A percentile compares a stretch with the other conserved stretches of the same genome.
Conservation (phyloP, 2,329 filamentous ascomycete species). For the Ophiostoma sp. region DNA sequence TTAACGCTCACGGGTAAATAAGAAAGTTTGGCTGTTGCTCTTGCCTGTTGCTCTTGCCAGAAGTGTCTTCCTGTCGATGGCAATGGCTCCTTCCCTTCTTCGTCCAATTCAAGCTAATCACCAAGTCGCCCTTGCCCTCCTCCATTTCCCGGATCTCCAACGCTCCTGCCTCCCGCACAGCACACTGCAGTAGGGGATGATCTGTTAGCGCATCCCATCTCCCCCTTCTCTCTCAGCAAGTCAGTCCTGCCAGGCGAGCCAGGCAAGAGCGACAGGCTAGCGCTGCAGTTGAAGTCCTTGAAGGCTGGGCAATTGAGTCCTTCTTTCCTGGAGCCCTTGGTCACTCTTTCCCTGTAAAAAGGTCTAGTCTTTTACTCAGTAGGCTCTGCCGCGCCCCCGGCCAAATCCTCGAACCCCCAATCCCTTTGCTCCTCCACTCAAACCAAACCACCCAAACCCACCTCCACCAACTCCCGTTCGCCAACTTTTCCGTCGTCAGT, state of each 20-base stretch:
- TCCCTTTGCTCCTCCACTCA: conserved; percentile 17
- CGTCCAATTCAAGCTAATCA: not conserved
- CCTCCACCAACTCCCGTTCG: conserved; percentile 19
- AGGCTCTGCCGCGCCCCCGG: not conserved
- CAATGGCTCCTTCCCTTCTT: conserved; percentile 6
- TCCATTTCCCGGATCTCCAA: conserved; percentile 13
- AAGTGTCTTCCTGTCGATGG: not conserved
- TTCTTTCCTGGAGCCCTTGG: not conserved
- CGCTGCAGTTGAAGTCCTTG: conserved; percentile 3
- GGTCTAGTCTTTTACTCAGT: not conserved
- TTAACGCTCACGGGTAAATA: not conserved
- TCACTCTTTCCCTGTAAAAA: not conserved
- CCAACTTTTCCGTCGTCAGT: conserved; percentile 17
- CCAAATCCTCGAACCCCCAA: conserved; percentile 18
- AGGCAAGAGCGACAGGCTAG: not conserved
- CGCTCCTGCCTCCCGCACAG: conserved; percentile 6
- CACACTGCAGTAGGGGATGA: conserved; percentile 3
- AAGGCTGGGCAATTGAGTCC: not conserved
- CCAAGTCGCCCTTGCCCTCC: not conserved
- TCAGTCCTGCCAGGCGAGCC: not conserved
- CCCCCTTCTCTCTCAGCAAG: not conserved
- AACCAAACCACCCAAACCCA: not conserved
- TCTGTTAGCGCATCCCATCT: not conserved
- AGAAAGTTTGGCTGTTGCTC: not conserved
- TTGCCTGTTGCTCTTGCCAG: not conserved